A percentile compares a stretch with the other conserved stretches of the same genome.
Conservation (phyloP, 495 filamentous ascomycete genomes). For the Hypoxylon intermedium region DNA sequence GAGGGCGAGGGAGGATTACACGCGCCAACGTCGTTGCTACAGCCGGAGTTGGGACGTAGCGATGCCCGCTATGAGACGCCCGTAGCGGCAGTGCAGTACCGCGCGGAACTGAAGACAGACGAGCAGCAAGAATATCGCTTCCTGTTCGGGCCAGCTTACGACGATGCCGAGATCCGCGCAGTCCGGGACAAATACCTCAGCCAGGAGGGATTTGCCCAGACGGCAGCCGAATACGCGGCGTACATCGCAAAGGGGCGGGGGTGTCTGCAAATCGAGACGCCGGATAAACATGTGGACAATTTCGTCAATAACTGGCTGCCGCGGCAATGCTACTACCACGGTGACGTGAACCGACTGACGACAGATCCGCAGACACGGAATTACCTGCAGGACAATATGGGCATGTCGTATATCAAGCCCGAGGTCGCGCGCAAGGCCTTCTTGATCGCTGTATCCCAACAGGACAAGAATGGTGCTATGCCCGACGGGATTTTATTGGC, state of each 20-base stretch:
- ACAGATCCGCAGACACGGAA: constrained; percentile 66
- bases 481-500: constrained; percentile 62
- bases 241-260: constrained; percentile 60
- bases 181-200: constrained; percentile 59
- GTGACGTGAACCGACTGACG: constrained; percentile 64
- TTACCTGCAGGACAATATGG: constrained; percentile 67
- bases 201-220: constrained; percentile 54
- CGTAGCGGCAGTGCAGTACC: constrained; percentile 61
- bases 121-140: constrained; percentile 59
- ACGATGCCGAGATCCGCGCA: constrained; percentile 55
- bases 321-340: constrained; percentile 64
- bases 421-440: constrained; percentile 56
- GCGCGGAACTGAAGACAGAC: constrained; percentile 45
- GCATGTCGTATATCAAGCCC: constrained; percentile 65
- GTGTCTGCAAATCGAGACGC: constrained; percentile 60
- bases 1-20: constrained; percentile 65
- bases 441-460: constrained; percentile 57
- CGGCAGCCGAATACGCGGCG: constrained; percentile 52
- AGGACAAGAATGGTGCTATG: constrained; percentile 62
- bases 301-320: constrained; percentile 67
- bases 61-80: constrained; percentile 64
- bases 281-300: constrained; percentile 62
- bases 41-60: constrained; percentile 47
- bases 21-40: constrained; percentile 52
- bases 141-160: constrained; percentile 61